Percentiles rank a stretch among this genome's conserved stretches.
These are phyloP conservation scores for Neofusicoccum umdonicola DNA, from an alignment of 2,329 filamentous ascomycete genomes.

Conservation along the genomic window DNA sequence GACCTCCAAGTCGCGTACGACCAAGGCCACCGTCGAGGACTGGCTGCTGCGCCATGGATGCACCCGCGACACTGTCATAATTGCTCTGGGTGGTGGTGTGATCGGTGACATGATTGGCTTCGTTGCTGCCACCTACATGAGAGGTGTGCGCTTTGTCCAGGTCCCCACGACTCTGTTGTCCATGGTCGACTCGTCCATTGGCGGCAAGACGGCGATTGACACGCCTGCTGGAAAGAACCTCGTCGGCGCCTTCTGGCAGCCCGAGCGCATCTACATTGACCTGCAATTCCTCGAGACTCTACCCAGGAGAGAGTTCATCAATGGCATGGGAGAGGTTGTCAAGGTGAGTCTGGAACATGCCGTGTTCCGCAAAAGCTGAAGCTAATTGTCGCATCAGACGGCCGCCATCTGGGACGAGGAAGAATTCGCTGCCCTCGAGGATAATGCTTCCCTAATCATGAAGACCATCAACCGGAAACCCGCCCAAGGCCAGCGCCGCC, in stretches of 20 bases:
- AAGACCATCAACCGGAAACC: constrained; percentile 64
- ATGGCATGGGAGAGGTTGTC: constrained; percentile 97
- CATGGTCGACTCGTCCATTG: constrained; percentile 98
- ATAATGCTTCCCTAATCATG: constrained; percentile 75
- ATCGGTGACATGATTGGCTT: constrained; percentile 98
- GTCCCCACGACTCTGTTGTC: constrained; percentile 91
- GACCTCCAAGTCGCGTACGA: constrained; percentile 87
- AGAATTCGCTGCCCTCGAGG: constrained; percentile 81
- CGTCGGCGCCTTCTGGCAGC: constrained; percentile 95
- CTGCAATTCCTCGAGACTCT: constrained; percentile 87
- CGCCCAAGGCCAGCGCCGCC: constrained; percentile 56
- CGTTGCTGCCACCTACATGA: constrained; percentile 97
- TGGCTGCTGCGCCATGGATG: constrained; percentile 94
- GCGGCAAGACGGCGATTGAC: constrained; percentile 97
- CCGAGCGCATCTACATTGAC: constrained; percentile 90
- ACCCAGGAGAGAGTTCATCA: constrained; percentile 89
- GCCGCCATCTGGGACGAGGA: constrained; percentile 91
- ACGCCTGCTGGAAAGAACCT: constrained; percentile 95
- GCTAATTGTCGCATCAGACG: constrained; percentile 52
- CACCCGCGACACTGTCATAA: constrained; percentile 89
- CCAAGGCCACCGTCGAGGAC: constrained; percentile 93
- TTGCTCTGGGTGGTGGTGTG: constrained; percentile 91
- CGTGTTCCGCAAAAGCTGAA: constrained; percentile 1
- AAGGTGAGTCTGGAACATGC: constrained; percentile 51
- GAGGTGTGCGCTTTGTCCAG: constrained; percentile 92